A percentile compares a stretch with the other conserved stretches of the same genome.
These are phyloP conservation scores for Gonium pectorale DNA, from an alignment of 139 green algal genomes.

Conservation along the genomic window DNA sequence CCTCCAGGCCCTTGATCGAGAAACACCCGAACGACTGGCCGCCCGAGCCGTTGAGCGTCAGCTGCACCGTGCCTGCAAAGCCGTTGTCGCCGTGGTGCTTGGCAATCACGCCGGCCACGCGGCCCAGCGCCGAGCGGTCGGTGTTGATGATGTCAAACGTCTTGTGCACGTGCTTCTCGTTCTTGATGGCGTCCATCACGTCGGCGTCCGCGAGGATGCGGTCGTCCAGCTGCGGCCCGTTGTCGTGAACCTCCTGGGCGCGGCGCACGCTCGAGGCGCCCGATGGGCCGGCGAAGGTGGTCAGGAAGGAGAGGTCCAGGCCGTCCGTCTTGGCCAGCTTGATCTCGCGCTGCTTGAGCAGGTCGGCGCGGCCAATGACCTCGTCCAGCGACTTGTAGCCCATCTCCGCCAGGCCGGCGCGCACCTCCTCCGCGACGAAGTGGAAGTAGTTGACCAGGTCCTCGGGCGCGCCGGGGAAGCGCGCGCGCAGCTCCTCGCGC, in stretches of 20 bases:
- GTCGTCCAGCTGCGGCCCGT: slow-evolving; percentile 93
- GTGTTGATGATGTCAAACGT: slow-evolving; percentile 88
- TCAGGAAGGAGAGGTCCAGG: slow-evolving; percentile 96
- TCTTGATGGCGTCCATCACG: slow-evolving; percentile 69
- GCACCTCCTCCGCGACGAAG: slow-evolving; percentile 93
- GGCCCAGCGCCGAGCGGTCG: slow-evolving; percentile 83
- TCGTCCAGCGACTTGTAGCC: slow-evolving; percentile 91
- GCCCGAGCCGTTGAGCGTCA: slow-evolving; percentile 82
- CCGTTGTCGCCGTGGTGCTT: slow-evolving; percentile 86
- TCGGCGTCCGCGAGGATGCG: slow-evolving; percentile 89
- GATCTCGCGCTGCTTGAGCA: slow-evolving; percentile 74
- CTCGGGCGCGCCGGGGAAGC: slow-evolving; percentile 94
- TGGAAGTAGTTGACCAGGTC: slow-evolving; percentile 99
- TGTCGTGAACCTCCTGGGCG: slow-evolving; percentile 73
- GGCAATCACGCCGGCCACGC: slow-evolving; percentile 89
- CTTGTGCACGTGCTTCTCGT: slow-evolving; percentile 56
- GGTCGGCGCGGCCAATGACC: slow-evolving; percentile 89
- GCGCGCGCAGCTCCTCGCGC: slow-evolving; percentile 96
- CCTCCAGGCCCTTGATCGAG: slow-evolving; percentile 75
- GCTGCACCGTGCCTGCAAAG: slow-evolving; percentile 83
- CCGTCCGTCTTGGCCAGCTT: slow-evolving; percentile 90
- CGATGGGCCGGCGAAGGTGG: slow-evolving; percentile 74
- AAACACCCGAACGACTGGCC: slow-evolving; percentile 70
- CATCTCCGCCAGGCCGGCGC: slow-evolving; percentile 83
- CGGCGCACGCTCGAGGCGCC: slow-evolving; percentile 60